These are phyloP conservation scores for Mycena capillaripes DNA, from an alignment of 768 basidiomycete genomes.

Conservation along the genomic window DNA sequence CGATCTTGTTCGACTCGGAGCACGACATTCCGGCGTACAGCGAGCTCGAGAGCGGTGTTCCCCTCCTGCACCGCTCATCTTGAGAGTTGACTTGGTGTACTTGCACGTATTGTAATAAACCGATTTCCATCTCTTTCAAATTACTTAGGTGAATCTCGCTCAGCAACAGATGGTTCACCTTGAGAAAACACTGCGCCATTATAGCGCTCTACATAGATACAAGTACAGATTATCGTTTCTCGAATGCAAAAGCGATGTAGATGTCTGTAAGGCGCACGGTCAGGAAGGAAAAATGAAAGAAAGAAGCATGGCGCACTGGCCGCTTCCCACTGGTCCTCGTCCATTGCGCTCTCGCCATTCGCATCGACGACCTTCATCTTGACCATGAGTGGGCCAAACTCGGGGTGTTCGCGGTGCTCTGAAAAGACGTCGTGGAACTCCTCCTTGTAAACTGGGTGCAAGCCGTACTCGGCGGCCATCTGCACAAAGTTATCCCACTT, in stretches of 20 bases:
- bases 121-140: too few species aligned
- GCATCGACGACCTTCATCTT: slow-evolving; percentile 94
- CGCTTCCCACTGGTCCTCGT: slow-evolving; percentile 97
- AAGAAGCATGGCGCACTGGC: slow-evolving; percentile 79
- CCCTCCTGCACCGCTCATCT: slow-evolving; percentile 34
- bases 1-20: slow-evolving; percentile 36
- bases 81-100: too few species aligned
- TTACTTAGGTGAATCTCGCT: background rate
- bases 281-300: slow-evolving; percentile 21
- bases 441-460: slow-evolving; percentile 82
- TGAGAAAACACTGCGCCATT: background rate
- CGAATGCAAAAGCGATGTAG: slow-evolving; percentile 94
- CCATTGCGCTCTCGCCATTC: slow-evolving; percentile 91
- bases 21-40: slow-evolving; percentile 26
- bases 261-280: slow-evolving; percentile 69
- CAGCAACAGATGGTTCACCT: background rate
- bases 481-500: slow-evolving; percentile 92
- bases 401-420: slow-evolving; percentile 83
- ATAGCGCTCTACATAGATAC: slow-evolving; percentile 17
- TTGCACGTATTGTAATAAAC: background rate
- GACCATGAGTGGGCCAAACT: slow-evolving; percentile 87
- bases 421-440: slow-evolving; percentile 92
- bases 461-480: slow-evolving; percentile 88
- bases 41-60: slow-evolving; percentile 39
- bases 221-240: slow-evolving; percentile 63